phyloP scores from a whole-genome alignment of 495 filamentous ascomycete genomes.

The Chlorociboria aeruginascens region DNA sequence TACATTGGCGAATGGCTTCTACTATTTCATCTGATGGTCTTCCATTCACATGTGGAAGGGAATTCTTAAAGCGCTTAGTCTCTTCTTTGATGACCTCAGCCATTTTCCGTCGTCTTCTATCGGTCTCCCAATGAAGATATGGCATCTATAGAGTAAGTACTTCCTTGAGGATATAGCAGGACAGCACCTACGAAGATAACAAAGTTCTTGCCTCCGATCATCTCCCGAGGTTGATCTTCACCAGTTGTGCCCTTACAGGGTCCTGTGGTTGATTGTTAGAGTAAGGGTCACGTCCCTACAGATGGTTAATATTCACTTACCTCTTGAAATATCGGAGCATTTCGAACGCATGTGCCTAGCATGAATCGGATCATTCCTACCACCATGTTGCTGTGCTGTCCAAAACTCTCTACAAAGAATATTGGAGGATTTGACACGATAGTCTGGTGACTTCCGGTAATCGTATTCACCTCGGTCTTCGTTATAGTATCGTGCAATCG shows the following conservation, averaged over 20 bases:
- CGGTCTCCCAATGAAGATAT: constrained; percentile 16
- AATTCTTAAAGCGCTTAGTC: background rate
- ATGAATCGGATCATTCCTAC: constrained; percentile 5
- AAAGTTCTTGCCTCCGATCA: no score
- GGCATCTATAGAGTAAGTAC: constrained; percentile 2
- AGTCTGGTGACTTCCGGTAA: background rate
- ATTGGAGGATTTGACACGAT: background rate
- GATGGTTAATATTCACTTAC: background rate
- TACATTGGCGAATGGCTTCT: background rate
- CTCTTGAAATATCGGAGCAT: background rate
- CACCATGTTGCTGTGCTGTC: constrained; percentile 8
- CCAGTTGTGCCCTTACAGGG: background rate
- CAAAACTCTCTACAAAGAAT: constrained; percentile 9
- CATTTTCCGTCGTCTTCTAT: constrained; percentile 8
- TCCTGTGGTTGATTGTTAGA: background rate
- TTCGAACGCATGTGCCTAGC: constrained; percentile 1
- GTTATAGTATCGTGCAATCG: constrained; percentile 8
- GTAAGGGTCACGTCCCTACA: background rate
- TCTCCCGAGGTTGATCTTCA: background rate
- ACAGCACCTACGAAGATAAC: no score
- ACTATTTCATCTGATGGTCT: no score
- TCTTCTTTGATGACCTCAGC: constrained; percentile 8
- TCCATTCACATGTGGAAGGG: no score
- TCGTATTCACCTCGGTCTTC: constrained; percentile 6
- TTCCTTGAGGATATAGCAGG: no score